Conservation (phyloP, 768 basidiomycete genomes). For the Lentinula aciculospora region DNA sequence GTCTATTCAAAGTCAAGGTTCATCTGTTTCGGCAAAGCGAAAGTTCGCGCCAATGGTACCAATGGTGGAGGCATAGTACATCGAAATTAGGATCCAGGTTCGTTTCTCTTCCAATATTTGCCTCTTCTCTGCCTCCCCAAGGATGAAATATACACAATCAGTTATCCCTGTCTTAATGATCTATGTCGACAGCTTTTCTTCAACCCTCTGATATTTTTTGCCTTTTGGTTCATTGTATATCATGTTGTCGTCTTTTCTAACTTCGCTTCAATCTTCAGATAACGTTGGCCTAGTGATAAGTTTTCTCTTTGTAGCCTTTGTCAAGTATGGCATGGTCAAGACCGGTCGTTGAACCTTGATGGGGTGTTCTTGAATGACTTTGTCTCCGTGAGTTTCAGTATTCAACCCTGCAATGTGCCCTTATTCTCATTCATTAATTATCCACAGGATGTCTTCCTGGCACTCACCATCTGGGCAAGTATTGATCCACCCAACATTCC, state of each 20-base stretch:
- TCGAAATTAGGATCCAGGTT: too few relatives aligned
- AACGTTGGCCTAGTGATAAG: too few relatives aligned
- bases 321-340: too few relatives aligned
- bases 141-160: conserved; percentile 4
- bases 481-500: conserved; percentile 56
- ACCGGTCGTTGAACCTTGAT: conserved; percentile 35
- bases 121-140: background rate
- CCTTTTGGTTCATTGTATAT: too few relatives aligned
- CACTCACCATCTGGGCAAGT: conserved; percentile 43
- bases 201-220: conserved; percentile 5
- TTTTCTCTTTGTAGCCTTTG: too few relatives aligned
- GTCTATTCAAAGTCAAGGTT: too few relatives aligned
- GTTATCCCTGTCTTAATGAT: conserved; percentile 10
- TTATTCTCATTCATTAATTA: background rate
- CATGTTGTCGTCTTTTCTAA: too few relatives aligned
- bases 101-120: background rate
- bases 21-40: too few relatives aligned
- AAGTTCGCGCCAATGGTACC: too few relatives aligned
- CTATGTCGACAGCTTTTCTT: conserved; percentile 3
- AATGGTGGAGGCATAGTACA: too few relatives aligned
- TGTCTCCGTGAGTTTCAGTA: conserved; percentile 36
- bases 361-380: conserved; percentile 52
- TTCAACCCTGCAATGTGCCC: too few relatives aligned
- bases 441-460: conserved; percentile 41
- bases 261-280: too few relatives aligned